Base-by-base conservation (phyloP, 768 basidiomycete genomes). In the Lenzites betulinus region DNA sequence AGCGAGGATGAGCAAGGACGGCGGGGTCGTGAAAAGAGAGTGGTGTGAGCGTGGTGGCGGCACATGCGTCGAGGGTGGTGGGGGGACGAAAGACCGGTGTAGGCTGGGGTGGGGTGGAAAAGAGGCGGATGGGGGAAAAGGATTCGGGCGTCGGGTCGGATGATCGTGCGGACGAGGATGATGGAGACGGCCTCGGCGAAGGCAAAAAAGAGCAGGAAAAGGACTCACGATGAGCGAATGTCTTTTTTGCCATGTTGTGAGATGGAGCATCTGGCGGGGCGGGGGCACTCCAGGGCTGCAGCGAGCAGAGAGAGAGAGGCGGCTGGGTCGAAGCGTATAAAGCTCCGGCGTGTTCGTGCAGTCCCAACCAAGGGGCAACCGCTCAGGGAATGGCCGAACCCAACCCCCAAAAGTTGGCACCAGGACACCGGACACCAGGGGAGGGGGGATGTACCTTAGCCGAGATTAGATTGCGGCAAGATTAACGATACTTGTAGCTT, bases 161-260 rank as follows among this genome's bases (percentile, higher is more conserved):
- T 51, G 57, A 58, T 58, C 52, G 47, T 39, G 46, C 25, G 23
- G 54, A 55, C 12, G 20, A 51, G 25, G 35, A 18, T 51, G 23
- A 55, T 56, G 54, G 52, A 51, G 58, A 54, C 47, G 26, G 35
- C 57, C 42, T 5, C 7, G 9, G 18, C 22, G 18, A 9, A 3
- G 9, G 42, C 41, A 38, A 20, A 39, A 33, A 55, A 33, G 54
- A 30, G 41, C 36, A 18, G 57, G 53, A 58, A 64, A 46, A 47
- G 50, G 60, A 68, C 67, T 53, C 39, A 62, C 54, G 64, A 54
- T 67, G 57, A 11, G 57, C 44, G 26, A 41, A 20, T 9, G 44
- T 28, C 64, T 68, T 70, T 67, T 70, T 70, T 60, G 69, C 62
- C 69, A 70, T 70, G 41, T 15, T 61, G 56, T 43, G 60, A 26